Evolutionary conservation across 768 basidiomycete species (phyloP), one percentile per base, ranked within the genome.

Genomic region (Pleurotus eryngii): DNA sequence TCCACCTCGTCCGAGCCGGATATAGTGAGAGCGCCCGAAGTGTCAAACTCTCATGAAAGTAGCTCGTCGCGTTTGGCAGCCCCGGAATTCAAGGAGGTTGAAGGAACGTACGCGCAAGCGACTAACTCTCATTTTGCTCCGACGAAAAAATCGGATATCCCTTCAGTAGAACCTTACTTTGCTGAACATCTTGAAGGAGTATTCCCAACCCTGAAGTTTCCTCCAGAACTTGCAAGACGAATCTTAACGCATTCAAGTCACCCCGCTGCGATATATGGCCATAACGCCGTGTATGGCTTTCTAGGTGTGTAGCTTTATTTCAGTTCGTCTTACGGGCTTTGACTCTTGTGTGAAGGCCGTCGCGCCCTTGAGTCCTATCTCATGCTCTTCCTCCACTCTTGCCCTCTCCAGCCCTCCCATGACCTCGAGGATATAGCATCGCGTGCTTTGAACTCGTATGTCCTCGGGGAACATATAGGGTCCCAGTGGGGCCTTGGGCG

Each of bases 221-320:
- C 88, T 11, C 75, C 77, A 4, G 86, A 89, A 61, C 75, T 92
- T 46, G 87, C 89, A 6, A 77, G 78, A 61, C 83, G 91, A 58
- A 78, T 90, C 60, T 73, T 93, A 61, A 94, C 92, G 2, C 92
- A 94, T 66, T 77, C 78, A 5, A 90, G 89, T 70, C 91, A 90
- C 70, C 81, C 76, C 47, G 75, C 81, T 55, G 86, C 89, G 26
- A 69, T 78, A 51, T 64, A 79, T 46, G 89, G 91, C 2, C 89
- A 92, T 67, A 92, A 92, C 63, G 83, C 80, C 46, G 83, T 83
- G 8, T 72, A 89, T 46, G 75, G 80, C 42, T 94, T 93, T 64
- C 76, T 91, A 26, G 92, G 90, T 89, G 63, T 56, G 83, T 72
- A 7, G 50, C 48, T 27, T 15, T 39, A 14, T 17, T 42, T 50